Base-by-base conservation (phyloP, 345 rosid genomes). In the Citrus sinensis region DNA sequence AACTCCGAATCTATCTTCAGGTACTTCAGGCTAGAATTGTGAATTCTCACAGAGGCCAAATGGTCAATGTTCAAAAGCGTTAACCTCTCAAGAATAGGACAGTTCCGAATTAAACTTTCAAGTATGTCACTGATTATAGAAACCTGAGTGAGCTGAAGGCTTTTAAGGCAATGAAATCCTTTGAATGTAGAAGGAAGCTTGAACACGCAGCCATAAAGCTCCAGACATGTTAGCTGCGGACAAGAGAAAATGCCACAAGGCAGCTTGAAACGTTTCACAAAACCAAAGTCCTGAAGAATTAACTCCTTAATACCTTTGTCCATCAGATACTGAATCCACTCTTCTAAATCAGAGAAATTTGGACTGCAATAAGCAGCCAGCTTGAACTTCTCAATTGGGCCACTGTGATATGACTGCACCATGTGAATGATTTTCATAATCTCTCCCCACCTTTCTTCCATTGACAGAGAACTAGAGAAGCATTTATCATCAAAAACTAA, bases 341-440 rank as follows among this genome's bases (percentile, higher is more conserved):
- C 70, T 35, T 79, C 74, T 37, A 84, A 78, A 73, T 84, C 82
- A 30, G 70, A 70, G 49, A 69, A 65, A 56, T 79, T 67, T 61
- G 81, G 84, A 58, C 40, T 29, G 73, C 82, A 79, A 35, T 35
- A 77, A 56, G 77, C 68, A 4, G 79, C 67, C 67, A 84, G 79
- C 76, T 81, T 81, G 79, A 84, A 84, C 76, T 84, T 84, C 73
- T 79, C 78, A 40, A 84, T 73, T 11, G 81, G 73, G 20, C 82
- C 87, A 42, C 7, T 35, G 32, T 79, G 82, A 72, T 71, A 32
- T 59, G 68, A 56, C 22, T 1, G 84, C 66, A 81, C 76, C 54
- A 59, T 61, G 35, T 74, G 71, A 65, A 84, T 63, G 32, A 81
- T 78, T 60, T 70, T 78, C 75, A 55, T 81, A 66, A 81, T 73